phyloP scores from a whole-genome alignment of 2,329 filamentous ascomycete species.

The Alternaria sp. region DNA sequence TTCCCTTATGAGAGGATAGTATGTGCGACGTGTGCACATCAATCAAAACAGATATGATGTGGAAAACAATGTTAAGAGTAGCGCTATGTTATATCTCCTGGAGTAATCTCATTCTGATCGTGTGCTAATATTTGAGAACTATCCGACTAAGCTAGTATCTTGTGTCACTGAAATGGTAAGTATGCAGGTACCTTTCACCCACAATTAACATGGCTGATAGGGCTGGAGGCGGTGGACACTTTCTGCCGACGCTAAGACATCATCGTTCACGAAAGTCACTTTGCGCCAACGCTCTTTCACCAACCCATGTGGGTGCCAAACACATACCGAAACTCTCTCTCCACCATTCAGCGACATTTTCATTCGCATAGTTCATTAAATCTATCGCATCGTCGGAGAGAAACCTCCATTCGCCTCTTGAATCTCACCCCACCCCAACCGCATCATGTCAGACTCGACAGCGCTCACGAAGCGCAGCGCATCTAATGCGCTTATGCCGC shows the following conservation, averaged over 20 bases:
- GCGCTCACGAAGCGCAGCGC: constrained; percentile 72
- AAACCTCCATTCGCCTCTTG: background rate
- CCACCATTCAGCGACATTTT: too few relatives aligned
- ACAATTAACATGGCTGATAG: constrained; percentile 18
- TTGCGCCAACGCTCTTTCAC: constrained; percentile 21
- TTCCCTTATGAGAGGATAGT: background rate
- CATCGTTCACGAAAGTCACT: constrained; percentile 13
- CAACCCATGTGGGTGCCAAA: background rate
- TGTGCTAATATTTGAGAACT: background rate
- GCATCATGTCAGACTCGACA: constrained; percentile 56
- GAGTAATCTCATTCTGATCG: background rate
- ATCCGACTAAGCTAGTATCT: background rate
- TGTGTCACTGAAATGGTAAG: background rate
- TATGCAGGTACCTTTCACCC: constrained; percentile 16
- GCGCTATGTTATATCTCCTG: background rate
- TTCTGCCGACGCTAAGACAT: constrained; percentile 32
- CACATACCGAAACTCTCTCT: background rate
- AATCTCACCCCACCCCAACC: background rate
- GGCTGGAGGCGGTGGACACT: constrained; percentile 44
- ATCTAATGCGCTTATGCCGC: constrained; percentile 82
- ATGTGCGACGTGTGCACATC: background rate
- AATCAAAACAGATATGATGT: constrained; percentile 1
- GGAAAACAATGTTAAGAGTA: background rate
- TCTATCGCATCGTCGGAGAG: background rate
- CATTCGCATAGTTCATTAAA: background rate